Evolutionary conservation across 768 basidiomycete genomes (phyloP), one percentile per base, ranked within the genome.

Genomic region (Phlegmacium glaucopus): DNA sequence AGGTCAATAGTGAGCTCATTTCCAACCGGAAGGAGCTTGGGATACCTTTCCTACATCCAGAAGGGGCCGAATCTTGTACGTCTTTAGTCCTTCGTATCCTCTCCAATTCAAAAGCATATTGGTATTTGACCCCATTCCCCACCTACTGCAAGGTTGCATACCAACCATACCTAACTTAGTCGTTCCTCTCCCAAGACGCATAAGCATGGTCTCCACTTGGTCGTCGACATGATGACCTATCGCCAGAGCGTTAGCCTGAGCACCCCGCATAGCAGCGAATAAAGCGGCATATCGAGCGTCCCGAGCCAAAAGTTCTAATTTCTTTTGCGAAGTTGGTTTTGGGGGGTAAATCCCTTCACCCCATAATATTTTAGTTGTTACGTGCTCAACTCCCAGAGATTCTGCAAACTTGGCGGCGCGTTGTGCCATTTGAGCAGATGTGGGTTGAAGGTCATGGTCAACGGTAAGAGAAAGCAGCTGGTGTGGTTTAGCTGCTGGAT

Each of bases 171-270:
- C 86, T 12, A 77, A 45, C 36, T 65, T 59, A 2, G 78, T 72
- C 5, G 82, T 83, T 0, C 84, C 82, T 50, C 65, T 74, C 5
- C 78, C 72, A 12, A 85, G 60, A 5, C 90, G 79, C 74, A 90
- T 81, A 43, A 93, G 65, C 26, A 81, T 74, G 0, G 90, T 93
- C 61, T 93, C 90, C 9, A 91, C 76, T 60, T 92, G 88, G 59
- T 93, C 90, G 58, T 93, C 88, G 3, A 76, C 76, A 58, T 93
- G 90, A 55, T 93, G 90, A 0, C 78, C 90, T 41, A 84, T 74
- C 1, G 84, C 85, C 45, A 90, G 60, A 11, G 72, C 60, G 12
- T 69, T 53, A 4, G 72, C 62, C 1, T 70, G 56, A 0, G 62
- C 49, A 1, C 52, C 49, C 5, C 60, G 58, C 77, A 88, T 77